A percentile compares a stretch with the other conserved stretches of the same genome.
Conservation (phyloP, 352 stramenopile genomes). For the Globisporangium lucens region DNA sequence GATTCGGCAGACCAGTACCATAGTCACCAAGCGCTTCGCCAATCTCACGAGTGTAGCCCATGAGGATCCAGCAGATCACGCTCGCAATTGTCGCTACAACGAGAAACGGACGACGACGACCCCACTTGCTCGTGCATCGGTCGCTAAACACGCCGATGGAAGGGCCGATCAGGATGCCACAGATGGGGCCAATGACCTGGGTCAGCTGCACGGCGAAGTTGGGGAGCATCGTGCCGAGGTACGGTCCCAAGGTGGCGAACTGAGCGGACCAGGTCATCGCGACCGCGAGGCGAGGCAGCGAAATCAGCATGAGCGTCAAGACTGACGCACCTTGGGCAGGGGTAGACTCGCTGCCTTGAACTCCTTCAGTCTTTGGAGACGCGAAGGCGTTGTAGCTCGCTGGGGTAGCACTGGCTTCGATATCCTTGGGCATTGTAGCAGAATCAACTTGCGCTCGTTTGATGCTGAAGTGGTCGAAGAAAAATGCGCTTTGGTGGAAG, state of each 20-base stretch:
- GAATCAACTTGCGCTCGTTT: no score
- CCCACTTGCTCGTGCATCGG: conserved; percentile 13
- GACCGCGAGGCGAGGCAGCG: no score
- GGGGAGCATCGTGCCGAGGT: conserved; percentile 24
- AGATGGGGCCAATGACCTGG: conserved; percentile 25
- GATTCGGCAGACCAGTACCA: no score
- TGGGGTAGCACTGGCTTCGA: no score
- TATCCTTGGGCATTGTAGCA: no score
- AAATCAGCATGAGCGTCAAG: no score
- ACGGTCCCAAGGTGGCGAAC: conserved; percentile 26
- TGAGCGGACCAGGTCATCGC: conserved; percentile 6
- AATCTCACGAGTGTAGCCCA: conserved; percentile 25
- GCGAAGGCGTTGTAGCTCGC: no score
- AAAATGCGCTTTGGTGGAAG: no score
- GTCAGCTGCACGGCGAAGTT: conserved; percentile 20
- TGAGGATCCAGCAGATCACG: conserved; percentile 24
- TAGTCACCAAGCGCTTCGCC: conserved; percentile 10
- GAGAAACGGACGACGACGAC: conserved; percentile 25
- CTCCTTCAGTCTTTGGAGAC: no score
- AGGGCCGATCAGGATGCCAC: conserved; percentile 22
- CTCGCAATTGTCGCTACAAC: conserved; percentile 14
- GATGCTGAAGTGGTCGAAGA: no score
- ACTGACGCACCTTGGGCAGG: no score
- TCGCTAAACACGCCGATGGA: conserved; percentile 21
- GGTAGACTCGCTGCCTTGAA: no score